phyloP scores from a whole-genome alignment of 2,329 filamentous ascomycete species.

The Arthrocladium fulminans region DNA sequence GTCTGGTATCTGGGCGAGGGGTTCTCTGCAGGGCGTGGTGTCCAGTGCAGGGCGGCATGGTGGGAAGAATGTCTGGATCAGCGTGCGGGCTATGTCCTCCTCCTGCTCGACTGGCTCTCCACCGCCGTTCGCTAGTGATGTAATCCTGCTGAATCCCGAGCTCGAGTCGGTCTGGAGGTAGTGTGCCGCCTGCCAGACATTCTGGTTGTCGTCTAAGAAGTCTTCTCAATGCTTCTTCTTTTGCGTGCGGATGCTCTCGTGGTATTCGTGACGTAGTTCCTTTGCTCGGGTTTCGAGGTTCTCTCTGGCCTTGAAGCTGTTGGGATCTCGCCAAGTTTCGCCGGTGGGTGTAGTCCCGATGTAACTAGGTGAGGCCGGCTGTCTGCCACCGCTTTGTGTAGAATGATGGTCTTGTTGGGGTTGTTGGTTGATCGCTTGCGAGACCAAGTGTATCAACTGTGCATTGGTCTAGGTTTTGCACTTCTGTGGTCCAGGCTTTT shows the following conservation, averaged over 20 bases:
- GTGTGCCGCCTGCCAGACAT: not conserved
- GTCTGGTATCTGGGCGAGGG: not conserved
- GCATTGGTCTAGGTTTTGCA: too few species aligned
- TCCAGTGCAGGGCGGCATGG: not conserved
- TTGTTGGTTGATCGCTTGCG: too few species aligned
- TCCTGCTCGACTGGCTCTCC: not conserved
- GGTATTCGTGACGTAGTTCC: not conserved
- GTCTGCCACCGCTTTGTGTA: not conserved
- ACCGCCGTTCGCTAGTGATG: not conserved
- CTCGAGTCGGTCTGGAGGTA: not conserved
- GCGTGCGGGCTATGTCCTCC: not conserved
- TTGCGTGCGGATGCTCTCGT: not conserved
- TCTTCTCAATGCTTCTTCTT: not conserved
- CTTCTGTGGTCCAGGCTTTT: too few species aligned
- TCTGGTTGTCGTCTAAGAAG: not conserved
- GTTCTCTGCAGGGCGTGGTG: not conserved
- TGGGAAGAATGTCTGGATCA: not conserved
- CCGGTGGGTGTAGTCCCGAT: not conserved
- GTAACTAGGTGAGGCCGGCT: conserved; percentile 11
- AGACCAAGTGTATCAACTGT: too few species aligned
- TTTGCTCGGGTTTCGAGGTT: not conserved
- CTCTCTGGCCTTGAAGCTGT: not conserved
- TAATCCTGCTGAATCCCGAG: not conserved
- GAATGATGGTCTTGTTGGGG: not conserved
- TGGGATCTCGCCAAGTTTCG: not conserved